phyloP scores from a whole-genome alignment of 2,329 filamentous ascomycete species.

The Beauveria scarabaeidicola region DNA sequence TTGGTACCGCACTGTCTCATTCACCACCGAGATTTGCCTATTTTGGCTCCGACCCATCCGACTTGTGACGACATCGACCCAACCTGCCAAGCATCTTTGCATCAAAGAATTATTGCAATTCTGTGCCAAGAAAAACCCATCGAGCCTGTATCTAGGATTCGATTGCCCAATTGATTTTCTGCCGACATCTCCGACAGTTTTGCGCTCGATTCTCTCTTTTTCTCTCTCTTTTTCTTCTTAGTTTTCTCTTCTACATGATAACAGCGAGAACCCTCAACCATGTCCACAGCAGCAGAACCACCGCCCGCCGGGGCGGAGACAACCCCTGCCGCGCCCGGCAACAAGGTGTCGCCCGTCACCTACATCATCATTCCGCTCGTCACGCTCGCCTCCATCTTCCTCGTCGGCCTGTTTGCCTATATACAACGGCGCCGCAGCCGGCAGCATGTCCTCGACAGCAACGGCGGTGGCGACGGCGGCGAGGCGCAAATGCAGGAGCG shows the following conservation, averaged over 20 bases:
- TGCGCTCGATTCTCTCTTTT: neutral
- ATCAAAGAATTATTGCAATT: neutral
- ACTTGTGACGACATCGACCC: slow-evolving; percentile 5
- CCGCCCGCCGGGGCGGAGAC: neutral
- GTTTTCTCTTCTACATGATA: neutral
- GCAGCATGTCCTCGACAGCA: neutral
- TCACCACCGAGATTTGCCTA: neutral
- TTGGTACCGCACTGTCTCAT: neutral
- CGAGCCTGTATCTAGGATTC: too few species aligned
- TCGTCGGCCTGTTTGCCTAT: slow-evolving; percentile 33
- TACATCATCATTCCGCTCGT: slow-evolving; percentile 46
- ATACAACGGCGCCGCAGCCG: slow-evolving; percentile 30
- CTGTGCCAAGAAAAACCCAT: neutral
- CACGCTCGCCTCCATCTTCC: slow-evolving; percentile 32
- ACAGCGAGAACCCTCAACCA: neutral
- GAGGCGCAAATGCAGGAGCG: slow-evolving; percentile 10
- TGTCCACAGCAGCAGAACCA: slow-evolving; percentile 5
- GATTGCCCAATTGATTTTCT: too few species aligned
- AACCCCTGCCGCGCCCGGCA: neutral
- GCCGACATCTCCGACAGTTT: neutral
- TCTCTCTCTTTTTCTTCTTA: neutral
- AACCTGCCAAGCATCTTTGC: neutral
- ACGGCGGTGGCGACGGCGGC: neutral
- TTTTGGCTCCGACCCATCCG: slow-evolving; percentile 4
- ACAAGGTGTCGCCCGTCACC: slow-evolving; percentile 39